Evolutionary conservation across 257 asterid species (phyloP), one percentile per base, ranked within the genome.

Genomic region (Penstemon davidsonii): DNA sequence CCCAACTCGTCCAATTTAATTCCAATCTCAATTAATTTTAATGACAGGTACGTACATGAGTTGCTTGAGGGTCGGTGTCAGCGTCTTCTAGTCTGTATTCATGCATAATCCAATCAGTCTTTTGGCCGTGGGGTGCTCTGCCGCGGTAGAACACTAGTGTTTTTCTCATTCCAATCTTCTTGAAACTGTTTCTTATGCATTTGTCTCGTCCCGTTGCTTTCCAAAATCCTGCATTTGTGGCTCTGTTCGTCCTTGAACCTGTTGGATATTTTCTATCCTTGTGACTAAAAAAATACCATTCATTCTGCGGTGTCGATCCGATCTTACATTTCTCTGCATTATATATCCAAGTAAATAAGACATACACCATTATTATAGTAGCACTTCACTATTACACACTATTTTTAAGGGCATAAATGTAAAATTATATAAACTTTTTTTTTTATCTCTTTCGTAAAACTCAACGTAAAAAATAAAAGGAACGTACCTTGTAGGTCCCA

Each of bases 251-350:
- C 68, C 95, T 69, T 5, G 98, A 89, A 2, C 98, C 98, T 0
- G 98, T 91, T 0, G 98, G 98, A n/a, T 91, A 91, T 59, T 91
- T 91, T 42, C 94, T 83, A 58, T 91, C 96, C 82, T 91, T 91
- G 88, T 89, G 98, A 81, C 98, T 91, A 88, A 91, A 89, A 62
- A 91, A 85, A 75, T 91, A 91, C 97, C 97, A 91, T 47, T 91
- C 97, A 5, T 83, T 88, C 71, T 89, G 98, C 0, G 98, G 95
- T 4, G 92, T 87, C 2, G 98, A 91, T 5, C 98, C 98, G 43
- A 91, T 91, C 85, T 83, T 91, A 64, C 96, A 91, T 66, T 80
- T 85, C 70, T 88, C 95, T 85, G 74, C 13, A 38, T 8, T 4
- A 9, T 8, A 60, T 11, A 49, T 40, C 15, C 9, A 55, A 6